Evolutionary conservation across 2,329 filamentous ascomycete genomes (phyloP).

Genomic region (Aureobasidium melanogenum): DNA sequence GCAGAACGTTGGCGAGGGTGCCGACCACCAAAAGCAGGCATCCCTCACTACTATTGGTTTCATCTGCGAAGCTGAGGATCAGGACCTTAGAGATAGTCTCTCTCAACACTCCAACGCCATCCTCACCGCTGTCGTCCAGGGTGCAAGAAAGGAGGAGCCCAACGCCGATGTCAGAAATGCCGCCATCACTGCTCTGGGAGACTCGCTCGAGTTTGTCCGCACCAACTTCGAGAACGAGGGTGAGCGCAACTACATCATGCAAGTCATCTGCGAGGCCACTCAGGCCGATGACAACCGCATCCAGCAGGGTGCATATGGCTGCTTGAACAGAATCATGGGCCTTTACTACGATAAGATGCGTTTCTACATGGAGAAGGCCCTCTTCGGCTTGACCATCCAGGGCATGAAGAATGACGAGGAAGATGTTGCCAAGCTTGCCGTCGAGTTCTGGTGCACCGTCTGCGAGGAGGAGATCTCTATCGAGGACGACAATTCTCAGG

Average conservation of each 20-base stretch:
- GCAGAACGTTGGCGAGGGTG: constrained; percentile 81
- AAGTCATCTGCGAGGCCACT: constrained; percentile 97
- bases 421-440: constrained; percentile 93
- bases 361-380: constrained; percentile 99
- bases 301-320: constrained; percentile 93
- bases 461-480: constrained; percentile 98
- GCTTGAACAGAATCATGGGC: constrained; percentile 96
- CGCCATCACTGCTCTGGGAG: constrained; percentile 86
- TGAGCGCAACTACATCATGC: constrained; percentile 99
- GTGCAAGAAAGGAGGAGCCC: constrained; percentile 89
- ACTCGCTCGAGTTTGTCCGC: constrained; percentile 93
- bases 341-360: constrained; percentile 99
- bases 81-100: constrained; percentile 72
- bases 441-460: constrained; percentile 99
- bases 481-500: constrained; percentile 88
- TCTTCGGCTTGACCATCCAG: constrained; percentile 93
- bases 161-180: constrained; percentile 86
- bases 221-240: constrained; percentile 99
- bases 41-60: constrained; percentile 96
- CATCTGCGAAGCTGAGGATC: constrained; percentile 92
- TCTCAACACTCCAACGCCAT: constrained; percentile 92
- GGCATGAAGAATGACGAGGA: constrained; percentile 98
- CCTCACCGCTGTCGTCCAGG: constrained; percentile 93
- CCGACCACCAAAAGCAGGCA: constrained; percentile 83
- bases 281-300: constrained; percentile 86